A percentile compares a stretch with the other conserved stretches of the same genome.
Evolutionary conservation across 179 eudicot genomes (phyloP).

Genomic region (Gypsophila paniculata): DNA sequence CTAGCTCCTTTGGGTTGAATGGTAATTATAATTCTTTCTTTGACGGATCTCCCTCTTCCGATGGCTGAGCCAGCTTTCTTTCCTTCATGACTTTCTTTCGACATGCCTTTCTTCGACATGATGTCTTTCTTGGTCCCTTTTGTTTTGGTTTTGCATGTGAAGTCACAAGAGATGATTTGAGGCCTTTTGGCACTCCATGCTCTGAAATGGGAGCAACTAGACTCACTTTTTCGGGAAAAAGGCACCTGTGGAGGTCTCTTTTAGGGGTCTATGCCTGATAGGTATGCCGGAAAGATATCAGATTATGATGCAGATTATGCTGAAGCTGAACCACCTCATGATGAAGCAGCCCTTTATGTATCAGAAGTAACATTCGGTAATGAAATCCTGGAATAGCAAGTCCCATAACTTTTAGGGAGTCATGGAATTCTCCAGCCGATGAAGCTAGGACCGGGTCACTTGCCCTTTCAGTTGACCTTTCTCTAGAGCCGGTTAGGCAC

Average conservation of each 20-base stretch:
- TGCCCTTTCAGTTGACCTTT: too few relatives aligned
- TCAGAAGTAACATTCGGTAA: background rate
- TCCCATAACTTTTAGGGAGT: constrained; percentile 1
- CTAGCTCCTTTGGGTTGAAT: too few relatives aligned
- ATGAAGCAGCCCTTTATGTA: background rate
- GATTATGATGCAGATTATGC: too few relatives aligned
- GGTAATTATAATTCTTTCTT: too few relatives aligned
- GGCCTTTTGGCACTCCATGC: background rate
- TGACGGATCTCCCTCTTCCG: too few relatives aligned
- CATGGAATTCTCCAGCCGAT: background rate
- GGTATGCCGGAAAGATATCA: too few relatives aligned
- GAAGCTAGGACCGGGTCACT: too few relatives aligned
- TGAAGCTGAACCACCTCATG: constrained; percentile 1
- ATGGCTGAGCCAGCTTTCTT: too few relatives aligned
- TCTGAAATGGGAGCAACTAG: too few relatives aligned
- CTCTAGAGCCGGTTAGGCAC: constrained; percentile 4
- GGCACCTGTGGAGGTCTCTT: constrained; percentile 1
- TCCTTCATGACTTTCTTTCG: too few relatives aligned
- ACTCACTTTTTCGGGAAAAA: background rate
- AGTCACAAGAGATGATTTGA: constrained; percentile 2
- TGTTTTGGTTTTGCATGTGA: background rate
- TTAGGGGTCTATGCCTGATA: background rate
- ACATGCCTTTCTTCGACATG: too few relatives aligned
- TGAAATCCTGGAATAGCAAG: constrained; percentile 2
- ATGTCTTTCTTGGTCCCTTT: too few relatives aligned